Conservation (phyloP, 2,329 filamentous ascomycete species). For the Colletotrichum lupini region DNA sequence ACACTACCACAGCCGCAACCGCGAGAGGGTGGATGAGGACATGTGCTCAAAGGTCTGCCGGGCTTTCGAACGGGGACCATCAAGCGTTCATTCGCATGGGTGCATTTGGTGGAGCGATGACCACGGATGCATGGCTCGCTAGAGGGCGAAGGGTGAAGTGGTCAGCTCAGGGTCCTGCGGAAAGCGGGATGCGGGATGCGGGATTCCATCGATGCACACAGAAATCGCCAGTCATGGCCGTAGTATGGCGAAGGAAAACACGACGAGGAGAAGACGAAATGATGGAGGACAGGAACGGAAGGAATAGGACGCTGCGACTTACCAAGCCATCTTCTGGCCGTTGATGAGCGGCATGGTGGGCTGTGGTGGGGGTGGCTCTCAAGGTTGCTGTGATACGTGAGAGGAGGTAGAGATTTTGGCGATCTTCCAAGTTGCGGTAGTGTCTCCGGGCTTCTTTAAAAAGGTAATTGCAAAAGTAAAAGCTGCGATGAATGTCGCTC, state of each 20-base stretch:
- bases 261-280: conserved; percentile 19
- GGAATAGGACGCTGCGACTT: conserved; percentile 46
- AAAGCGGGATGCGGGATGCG: not conserved
- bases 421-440: not conserved
- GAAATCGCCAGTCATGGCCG: not conserved
- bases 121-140: conserved; percentile 82
- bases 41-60: conserved; percentile 75
- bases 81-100: conserved; percentile 73
- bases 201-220: conserved; percentile 2
- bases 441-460: not conserved
- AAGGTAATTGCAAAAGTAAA: not conserved
- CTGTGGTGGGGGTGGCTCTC: not conserved
- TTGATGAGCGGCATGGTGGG: conserved; percentile 74
- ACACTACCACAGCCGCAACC: conserved; percentile 71
- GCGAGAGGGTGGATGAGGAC: conserved; percentile 72
- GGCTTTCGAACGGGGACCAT: conserved; percentile 79
- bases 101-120: conserved; percentile 81
- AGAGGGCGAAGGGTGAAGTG: conserved; percentile 30
- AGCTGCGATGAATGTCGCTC: not conserved
- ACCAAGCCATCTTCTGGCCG: conserved; percentile 81
- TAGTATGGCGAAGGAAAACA: conserved; percentile 4
- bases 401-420: not conserved
- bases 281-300: conserved; percentile 3
- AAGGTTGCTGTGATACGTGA: not conserved
- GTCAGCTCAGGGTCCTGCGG: conserved; percentile 29